Conservation (phyloP, 2,329 filamentous ascomycete species). For the Penicillium crustosum region DNA sequence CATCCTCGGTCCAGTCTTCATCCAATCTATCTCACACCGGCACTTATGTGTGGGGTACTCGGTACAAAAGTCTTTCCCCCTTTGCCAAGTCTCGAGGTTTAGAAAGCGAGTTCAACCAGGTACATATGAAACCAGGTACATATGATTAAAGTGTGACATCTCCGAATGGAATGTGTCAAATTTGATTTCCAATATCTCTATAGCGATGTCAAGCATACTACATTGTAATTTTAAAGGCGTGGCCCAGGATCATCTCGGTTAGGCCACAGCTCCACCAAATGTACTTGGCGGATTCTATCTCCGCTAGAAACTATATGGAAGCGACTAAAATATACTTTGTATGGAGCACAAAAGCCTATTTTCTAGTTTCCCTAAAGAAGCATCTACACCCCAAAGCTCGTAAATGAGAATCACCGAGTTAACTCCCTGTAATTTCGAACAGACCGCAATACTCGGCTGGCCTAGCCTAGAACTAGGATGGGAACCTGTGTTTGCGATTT, state of each 20-base stretch:
- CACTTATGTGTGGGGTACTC: constrained; percentile 1
- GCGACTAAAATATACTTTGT: too few relatives aligned
- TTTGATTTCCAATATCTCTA: neutral
- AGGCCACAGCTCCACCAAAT: neutral
- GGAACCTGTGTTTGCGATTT: too few relatives aligned
- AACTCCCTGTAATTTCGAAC: neutral
- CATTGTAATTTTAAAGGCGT: neutral
- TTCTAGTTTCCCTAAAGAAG: neutral
- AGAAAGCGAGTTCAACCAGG: neutral
- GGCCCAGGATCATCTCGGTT: neutral
- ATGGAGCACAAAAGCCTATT: neutral
- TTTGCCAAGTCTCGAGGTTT: neutral
- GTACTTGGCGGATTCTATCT: neutral
- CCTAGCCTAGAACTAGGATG: neutral
- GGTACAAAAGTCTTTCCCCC: neutral
- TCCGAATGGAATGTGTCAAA: neutral
- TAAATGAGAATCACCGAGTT: neutral
- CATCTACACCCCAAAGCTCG: neutral
- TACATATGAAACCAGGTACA: neutral
- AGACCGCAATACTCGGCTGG: neutral
- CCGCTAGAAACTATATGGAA: neutral
- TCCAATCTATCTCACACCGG: neutral
- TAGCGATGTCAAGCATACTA: neutral
- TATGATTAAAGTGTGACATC: neutral
- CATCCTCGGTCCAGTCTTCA: neutral